phyloP scores from a whole-genome alignment of 805 yeast species.

The Spathaspora sp. region DNA sequence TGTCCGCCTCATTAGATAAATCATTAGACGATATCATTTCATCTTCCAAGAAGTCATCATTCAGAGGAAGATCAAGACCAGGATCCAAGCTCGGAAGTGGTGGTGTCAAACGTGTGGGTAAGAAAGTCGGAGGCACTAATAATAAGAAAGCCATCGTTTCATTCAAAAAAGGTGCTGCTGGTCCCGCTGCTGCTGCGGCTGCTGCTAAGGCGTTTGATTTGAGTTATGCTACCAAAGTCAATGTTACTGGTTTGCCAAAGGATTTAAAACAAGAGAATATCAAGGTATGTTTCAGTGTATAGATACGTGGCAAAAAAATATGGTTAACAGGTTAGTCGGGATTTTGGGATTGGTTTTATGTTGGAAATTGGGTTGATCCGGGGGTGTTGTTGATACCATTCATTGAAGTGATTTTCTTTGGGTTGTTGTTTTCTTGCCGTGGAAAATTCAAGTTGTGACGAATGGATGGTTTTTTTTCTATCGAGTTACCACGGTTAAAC shows the following conservation, averaged over 20 bases:
- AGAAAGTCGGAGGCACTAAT: slow-evolving; percentile 26
- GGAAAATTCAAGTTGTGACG: neutral
- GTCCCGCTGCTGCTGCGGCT: slow-evolving; percentile 15
- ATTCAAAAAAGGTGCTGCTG: slow-evolving; percentile 23
- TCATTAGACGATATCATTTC: slow-evolving; percentile 94
- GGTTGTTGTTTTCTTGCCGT: neutral
- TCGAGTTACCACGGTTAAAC: neutral
- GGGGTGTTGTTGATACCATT: neutral
- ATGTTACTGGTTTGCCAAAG: slow-evolving; percentile 80
- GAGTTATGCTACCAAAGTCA: slow-evolving; percentile 71
- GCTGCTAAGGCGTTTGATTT: slow-evolving; percentile 32
- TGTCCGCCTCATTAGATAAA: slow-evolving; percentile 80
- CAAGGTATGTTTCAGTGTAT: slow-evolving; percentile 61
- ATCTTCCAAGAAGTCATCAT: slow-evolving; percentile 39
- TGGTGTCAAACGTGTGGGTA: slow-evolving; percentile 27
- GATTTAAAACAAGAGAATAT: slow-evolving; percentile 82
- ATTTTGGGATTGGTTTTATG: neutral
- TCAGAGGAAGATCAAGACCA: slow-evolving; percentile 11
- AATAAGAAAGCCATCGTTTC: slow-evolving; percentile 20
- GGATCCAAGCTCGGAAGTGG: slow-evolving; percentile 8
- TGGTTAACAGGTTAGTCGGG: neutral
- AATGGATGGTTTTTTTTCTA: neutral
- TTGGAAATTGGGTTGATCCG: neutral
- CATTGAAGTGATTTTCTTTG: neutral
- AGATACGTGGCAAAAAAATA: neutral